A percentile compares a stretch with the other conserved stretches of the same genome.
phyloP scores from a whole-genome alignment of 345 rosid species.

The Excoecaria cochinchinensis region DNA sequence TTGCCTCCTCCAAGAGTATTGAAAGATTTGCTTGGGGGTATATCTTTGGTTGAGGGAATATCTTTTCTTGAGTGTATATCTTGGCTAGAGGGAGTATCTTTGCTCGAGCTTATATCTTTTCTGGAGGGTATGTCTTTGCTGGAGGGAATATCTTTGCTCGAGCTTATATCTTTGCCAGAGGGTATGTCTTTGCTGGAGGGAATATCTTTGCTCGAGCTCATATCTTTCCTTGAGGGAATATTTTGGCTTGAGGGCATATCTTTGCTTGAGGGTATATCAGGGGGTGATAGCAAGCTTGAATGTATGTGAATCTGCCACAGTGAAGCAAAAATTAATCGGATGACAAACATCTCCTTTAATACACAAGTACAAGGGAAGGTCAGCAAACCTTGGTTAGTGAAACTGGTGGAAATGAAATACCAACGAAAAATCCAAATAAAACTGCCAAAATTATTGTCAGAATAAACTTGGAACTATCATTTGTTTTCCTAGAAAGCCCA shows the following conservation, averaged over 20 bases:
- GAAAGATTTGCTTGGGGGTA: conserved; percentile 29
- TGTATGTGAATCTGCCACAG: conserved; percentile 62
- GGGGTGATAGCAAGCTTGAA: conserved; percentile 49
- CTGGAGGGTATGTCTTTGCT: too few species aligned
- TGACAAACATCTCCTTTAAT: background rate
- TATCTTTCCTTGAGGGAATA: too few species aligned
- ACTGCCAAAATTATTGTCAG: conserved; percentile 57
- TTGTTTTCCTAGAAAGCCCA: conserved; percentile 58
- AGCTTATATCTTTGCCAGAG: too few species aligned
- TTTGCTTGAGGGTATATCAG: conserved; percentile 39
- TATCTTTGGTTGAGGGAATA: conserved; percentile 32
- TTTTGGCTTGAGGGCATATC: conserved; percentile 7
- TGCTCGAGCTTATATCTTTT: too few species aligned
- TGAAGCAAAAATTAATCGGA: conserved; percentile 21
- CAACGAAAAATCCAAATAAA: conserved; percentile 72
- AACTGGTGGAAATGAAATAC: conserved; percentile 65
- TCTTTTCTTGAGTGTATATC: conserved; percentile 13
- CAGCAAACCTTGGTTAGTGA: conserved; percentile 60
- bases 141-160: too few species aligned
- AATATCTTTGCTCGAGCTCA: too few species aligned
- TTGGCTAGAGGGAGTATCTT: too few species aligned
- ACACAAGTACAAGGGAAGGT: conserved; percentile 8
- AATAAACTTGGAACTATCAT: conserved; percentile 51
- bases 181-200: too few species aligned
- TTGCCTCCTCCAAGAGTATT: conserved; percentile 32